Evolutionary conservation across 2,329 filamentous ascomycete genomes (phyloP), one percentile per base, ranked within the genome.

Genomic region (Colletotrichum scovillei): DNA sequence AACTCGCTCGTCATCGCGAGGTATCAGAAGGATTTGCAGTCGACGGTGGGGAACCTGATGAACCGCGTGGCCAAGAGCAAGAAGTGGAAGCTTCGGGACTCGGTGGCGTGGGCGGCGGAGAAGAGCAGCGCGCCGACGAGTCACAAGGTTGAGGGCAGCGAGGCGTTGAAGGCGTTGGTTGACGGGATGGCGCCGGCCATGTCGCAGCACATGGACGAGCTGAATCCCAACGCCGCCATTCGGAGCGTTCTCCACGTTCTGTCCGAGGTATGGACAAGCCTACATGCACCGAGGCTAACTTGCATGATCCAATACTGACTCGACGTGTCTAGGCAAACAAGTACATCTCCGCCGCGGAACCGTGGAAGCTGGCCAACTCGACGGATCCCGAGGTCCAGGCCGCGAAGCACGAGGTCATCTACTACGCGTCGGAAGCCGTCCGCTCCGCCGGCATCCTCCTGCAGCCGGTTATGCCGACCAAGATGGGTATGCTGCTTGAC

Each of bases 391-490:
- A 80, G 2, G 82, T 82, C 42, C 82, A 80, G 1, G 79, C 67
- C 57, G 81, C 87, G 2, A 83, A 92, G 19, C 84, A 92, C 75
- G 85, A 87, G 76, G 88, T 89, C 49, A 86, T 99, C 32, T 98
- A 90, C 81, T 87, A 93, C 56, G 86, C 88, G 56, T 89, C 92
- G 9, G 97, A 99, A 83, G 89, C 93, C 5, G 81, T 98, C 59
- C 92, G 97, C 49, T 90, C 98, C 28, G 86, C 88, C 0, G 94
- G 92, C 16, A 98, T 99, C 77, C 86, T 98, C 59, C 85, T 99
- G 57, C 95, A 98, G 81, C 95, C 97, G 1, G 94, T 95, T 79
- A 97, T 99, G 89, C 97, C 97, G 0, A 87, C 85, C 53, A 97
- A 97, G 82, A 89, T 94, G 59, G 83, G 84, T 12, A 85, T 90